Evolutionary conservation across 768 basidiomycete genomes (phyloP).

Genomic region (Neoboletus brunneissimus): DNA sequence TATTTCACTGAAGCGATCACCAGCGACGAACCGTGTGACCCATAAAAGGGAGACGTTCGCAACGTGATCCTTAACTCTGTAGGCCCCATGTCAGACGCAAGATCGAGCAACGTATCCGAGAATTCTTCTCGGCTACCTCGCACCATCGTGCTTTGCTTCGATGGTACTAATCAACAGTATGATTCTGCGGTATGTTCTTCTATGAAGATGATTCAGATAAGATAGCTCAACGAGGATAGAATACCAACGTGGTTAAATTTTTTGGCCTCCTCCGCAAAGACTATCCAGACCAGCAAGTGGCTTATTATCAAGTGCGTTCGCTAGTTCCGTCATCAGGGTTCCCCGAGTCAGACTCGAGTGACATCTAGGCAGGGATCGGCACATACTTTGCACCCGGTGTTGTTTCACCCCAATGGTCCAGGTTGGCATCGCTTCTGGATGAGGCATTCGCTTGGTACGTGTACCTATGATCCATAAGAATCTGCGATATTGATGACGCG

Average conservation of each 20-base stretch:
- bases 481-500: not conserved
- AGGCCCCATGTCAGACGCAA: conserved; percentile 17
- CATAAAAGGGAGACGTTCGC: not conserved
- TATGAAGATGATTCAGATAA: not conserved
- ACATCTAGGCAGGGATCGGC: conserved; percentile 43
- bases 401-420: conserved; percentile 58
- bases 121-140: conserved; percentile 28
- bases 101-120: not conserved
- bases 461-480: not conserved
- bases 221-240: conserved; percentile 30
- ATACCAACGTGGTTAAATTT: conserved; percentile 70
- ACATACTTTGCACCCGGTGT: conserved; percentile 59
- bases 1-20: not conserved
- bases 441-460: conserved; percentile 69
- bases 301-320: conserved; percentile 65
- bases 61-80: not conserved
- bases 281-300: conserved; percentile 47
- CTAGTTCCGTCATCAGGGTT: not conserved
- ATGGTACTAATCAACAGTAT: conserved; percentile 61
- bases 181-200: conserved; percentile 39
- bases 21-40: not conserved
- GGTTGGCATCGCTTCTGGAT: conserved; percentile 62
- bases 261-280: conserved; percentile 66
- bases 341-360: not conserved
- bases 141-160: conserved; percentile 64